A percentile compares a stretch with the other conserved stretches of the same genome.
phyloP scores from a whole-genome alignment of 2,329 filamentous ascomycete species.

The Pseudogymnoascus sp. region DNA sequence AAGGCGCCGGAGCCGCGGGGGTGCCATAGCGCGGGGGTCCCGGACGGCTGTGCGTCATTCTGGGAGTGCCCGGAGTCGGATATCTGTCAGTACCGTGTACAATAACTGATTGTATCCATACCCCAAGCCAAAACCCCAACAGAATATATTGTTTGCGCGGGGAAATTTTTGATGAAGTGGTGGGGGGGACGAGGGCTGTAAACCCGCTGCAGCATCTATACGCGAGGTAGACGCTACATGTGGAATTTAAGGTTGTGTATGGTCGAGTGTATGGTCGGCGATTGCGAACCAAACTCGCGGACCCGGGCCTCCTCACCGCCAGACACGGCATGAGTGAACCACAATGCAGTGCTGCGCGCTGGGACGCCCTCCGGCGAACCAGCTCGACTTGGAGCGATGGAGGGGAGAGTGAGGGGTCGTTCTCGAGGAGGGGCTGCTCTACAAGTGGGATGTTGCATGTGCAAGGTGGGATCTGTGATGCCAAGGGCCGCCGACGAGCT shows the following conservation, averaged over 20 bases:
- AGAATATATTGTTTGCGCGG: not conserved
- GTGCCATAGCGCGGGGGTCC: not conserved
- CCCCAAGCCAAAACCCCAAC: not conserved
- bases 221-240: not conserved
- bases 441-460: not conserved
- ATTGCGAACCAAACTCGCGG: not conserved
- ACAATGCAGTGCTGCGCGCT: not conserved
- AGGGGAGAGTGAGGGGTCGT: slow-evolving; percentile 2
- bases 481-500: not conserved
- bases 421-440: not conserved
- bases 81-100: not conserved
- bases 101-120: not conserved
- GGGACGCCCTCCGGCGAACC: not conserved
- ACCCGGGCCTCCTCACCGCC: not conserved
- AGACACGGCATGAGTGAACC: not conserved
- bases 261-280: not conserved
- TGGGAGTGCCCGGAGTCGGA: not conserved
- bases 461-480: not conserved
- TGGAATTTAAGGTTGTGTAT: slow-evolving; percentile 6
- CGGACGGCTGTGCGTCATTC: slow-evolving; percentile 1
- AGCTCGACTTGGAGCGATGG: not conserved
- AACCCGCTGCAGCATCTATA: slow-evolving; percentile 2
- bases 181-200: not conserved
- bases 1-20: not conserved
- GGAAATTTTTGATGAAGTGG: not conserved